phyloP scores from a whole-genome alignment of 192 early-diverging fungal genomes.

The Coemansia pectinata region DNA sequence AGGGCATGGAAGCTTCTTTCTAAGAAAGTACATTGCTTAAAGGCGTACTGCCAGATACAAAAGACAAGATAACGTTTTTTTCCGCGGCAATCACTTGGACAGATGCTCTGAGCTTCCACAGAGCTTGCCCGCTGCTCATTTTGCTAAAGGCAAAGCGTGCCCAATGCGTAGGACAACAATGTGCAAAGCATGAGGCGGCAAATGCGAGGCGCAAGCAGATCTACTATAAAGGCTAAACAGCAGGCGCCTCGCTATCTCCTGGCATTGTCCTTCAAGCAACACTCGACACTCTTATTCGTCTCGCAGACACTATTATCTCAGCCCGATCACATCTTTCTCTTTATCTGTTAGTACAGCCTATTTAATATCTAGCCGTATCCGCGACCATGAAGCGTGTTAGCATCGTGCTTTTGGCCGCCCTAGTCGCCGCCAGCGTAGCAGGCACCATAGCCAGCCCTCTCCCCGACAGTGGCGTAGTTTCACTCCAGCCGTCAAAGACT shows the following conservation, averaged over 20 bases:
- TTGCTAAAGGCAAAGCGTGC: background rate
- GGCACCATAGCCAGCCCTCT: conserved; percentile 31
- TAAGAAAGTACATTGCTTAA: background rate
- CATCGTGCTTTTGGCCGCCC: conserved; percentile 29
- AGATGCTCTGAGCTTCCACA: conserved; percentile 1
- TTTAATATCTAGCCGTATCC: background rate
- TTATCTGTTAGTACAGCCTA: background rate
- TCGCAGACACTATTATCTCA: background rate
- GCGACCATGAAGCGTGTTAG: conserved; percentile 27
- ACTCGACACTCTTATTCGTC: background rate
- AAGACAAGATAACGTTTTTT: background rate
- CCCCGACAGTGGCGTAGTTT: conserved; percentile 9
- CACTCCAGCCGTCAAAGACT: conserved; percentile 4
- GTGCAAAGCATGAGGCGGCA: too few relatives aligned
- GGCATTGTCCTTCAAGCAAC: background rate
- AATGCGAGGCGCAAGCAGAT: background rate
- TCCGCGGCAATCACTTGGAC: background rate
- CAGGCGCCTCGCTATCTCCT: background rate
- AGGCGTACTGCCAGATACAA: background rate
- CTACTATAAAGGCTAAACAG: background rate
- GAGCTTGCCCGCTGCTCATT: background rate
- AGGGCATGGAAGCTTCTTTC: background rate
- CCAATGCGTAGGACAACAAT: background rate
- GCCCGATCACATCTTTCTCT: background rate
- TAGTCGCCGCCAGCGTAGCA: conserved; percentile 24